Percentiles rank a stretch among this genome's conserved stretches.
These are phyloP conservation scores for Geranomyces variabilis DNA, from an alignment of 192 early-diverging fungal species.

Conservation along the genomic window DNA sequence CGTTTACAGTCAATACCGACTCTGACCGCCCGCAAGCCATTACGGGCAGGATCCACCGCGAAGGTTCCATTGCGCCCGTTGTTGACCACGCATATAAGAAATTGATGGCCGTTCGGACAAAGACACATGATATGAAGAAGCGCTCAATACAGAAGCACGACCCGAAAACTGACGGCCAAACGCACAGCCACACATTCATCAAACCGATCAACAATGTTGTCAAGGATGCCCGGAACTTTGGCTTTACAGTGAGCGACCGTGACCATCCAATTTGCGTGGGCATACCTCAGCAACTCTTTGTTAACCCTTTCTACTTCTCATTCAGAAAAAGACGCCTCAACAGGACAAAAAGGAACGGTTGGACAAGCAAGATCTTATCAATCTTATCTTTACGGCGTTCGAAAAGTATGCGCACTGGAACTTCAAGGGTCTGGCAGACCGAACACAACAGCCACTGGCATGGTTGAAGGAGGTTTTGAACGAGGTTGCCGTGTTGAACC, in stretches of 20 bases:
- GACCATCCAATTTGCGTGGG: too few relatives aligned
- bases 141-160: slow-evolving; percentile 1
- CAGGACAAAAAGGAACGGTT: slow-evolving; percentile 82
- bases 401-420: slow-evolving; percentile 80
- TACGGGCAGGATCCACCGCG: slow-evolving; percentile 45
- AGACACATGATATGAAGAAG: slow-evolving; percentile 23
- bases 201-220: slow-evolving; percentile 20
- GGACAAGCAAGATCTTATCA: slow-evolving; percentile 81
- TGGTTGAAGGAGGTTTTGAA: slow-evolving; percentile 84
- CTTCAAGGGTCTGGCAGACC: slow-evolving; percentile 82
- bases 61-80: slow-evolving; percentile 47
- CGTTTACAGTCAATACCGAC: slow-evolving; percentile 68
- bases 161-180: slow-evolving; percentile 18
- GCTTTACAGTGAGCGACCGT: neutral
- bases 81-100: slow-evolving; percentile 44
- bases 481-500: slow-evolving; percentile 81
- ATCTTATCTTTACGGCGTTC: slow-evolving; percentile 80
- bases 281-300: neutral
- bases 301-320: neutral
- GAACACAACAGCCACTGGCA: slow-evolving; percentile 76
- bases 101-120: slow-evolving; percentile 21
- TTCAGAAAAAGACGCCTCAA: slow-evolving; percentile 31
- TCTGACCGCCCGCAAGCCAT: slow-evolving; percentile 44
- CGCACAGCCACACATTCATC: slow-evolving; percentile 13
- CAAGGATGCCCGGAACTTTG: slow-evolving; percentile 6